Conservation (phyloP, 2,329 filamentous ascomycete genomes). For the Dryadomyces quercivorus region DNA sequence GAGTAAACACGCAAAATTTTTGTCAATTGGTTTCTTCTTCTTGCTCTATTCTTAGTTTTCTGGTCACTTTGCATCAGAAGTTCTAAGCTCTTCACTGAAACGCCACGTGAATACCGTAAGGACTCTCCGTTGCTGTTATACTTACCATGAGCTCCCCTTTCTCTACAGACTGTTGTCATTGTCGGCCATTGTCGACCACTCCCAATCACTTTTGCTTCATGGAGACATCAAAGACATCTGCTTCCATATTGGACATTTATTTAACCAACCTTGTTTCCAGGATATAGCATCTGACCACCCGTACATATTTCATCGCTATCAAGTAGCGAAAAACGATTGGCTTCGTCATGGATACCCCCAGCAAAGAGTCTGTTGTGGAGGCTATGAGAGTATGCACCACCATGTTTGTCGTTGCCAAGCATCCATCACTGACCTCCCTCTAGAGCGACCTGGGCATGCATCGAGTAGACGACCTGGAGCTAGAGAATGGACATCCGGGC, state of each 20-base stretch:
- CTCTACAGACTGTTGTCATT: too few relatives aligned
- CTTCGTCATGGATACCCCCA: neutral
- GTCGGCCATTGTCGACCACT: too few relatives aligned
- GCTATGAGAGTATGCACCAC: conserved; percentile 2
- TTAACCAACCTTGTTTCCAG: neutral
- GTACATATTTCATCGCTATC: neutral
- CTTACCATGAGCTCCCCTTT: too few relatives aligned
- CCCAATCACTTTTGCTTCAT: too few relatives aligned
- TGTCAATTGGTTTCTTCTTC: neutral
- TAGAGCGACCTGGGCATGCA: conserved; percentile 10
- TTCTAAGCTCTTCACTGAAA: neutral
- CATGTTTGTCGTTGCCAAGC: neutral
- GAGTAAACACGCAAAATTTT: neutral
- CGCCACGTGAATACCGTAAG: neutral
- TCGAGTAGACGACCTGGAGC: conserved; percentile 10
- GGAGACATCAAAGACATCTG: neutral
- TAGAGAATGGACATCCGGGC: conserved; percentile 9
- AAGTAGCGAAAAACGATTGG: neutral
- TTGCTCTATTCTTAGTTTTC: too few relatives aligned
- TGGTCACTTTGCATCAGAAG: too few relatives aligned
- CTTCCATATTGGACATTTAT: neutral
- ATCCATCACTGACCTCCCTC: neutral
- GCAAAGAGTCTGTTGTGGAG: neutral
- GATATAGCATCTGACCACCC: too few relatives aligned
- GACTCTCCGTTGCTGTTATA: too few relatives aligned